phyloP scores from a whole-genome alignment of 192 early-diverging fungal species.

The Dissophora globulifera region DNA sequence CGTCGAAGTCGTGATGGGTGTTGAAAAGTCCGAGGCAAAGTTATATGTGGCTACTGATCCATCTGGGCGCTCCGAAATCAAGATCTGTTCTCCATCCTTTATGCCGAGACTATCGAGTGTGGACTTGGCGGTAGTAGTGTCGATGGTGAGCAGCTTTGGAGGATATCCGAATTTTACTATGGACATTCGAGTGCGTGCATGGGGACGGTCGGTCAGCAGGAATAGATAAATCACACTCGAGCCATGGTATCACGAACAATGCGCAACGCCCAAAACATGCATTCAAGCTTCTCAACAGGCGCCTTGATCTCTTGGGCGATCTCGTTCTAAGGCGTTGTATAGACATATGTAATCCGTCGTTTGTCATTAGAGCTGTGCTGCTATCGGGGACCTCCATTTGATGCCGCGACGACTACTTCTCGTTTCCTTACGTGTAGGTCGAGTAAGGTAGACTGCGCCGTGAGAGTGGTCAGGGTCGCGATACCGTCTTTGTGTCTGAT shows the following conservation, averaged over 20 bases:
- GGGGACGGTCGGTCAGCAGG: too few species aligned
- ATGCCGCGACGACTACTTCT: too few species aligned
- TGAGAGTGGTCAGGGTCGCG: slow-evolving; percentile 38
- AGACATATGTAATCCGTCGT: neutral
- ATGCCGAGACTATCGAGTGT: slow-evolving; percentile 36
- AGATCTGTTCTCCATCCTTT: slow-evolving; percentile 48
- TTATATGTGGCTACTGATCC: slow-evolving; percentile 2
- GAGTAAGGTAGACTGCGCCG: slow-evolving; percentile 28
- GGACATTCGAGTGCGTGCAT: neutral
- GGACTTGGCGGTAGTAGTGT: slow-evolving; percentile 5
- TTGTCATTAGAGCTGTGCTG: too few species aligned
- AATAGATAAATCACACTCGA: neutral
- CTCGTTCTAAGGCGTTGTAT: slow-evolving; percentile 12
- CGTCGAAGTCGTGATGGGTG: neutral
- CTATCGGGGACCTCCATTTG: too few species aligned
- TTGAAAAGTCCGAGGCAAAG: slow-evolving; percentile 3
- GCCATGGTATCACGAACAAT: too few species aligned
- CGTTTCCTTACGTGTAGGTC: slow-evolving; percentile 30
- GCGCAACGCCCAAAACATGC: slow-evolving; percentile 21
- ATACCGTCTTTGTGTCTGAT: slow-evolving; percentile 55
- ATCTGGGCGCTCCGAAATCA: slow-evolving; percentile 29
- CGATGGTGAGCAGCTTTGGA: slow-evolving; percentile 20
- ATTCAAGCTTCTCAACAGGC: slow-evolving; percentile 12
- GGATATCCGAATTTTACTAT: slow-evolving; percentile 55
- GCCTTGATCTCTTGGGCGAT: slow-evolving; percentile 24